Conservation (phyloP, 257 asterid species). For the Nemophila menziesii region DNA sequence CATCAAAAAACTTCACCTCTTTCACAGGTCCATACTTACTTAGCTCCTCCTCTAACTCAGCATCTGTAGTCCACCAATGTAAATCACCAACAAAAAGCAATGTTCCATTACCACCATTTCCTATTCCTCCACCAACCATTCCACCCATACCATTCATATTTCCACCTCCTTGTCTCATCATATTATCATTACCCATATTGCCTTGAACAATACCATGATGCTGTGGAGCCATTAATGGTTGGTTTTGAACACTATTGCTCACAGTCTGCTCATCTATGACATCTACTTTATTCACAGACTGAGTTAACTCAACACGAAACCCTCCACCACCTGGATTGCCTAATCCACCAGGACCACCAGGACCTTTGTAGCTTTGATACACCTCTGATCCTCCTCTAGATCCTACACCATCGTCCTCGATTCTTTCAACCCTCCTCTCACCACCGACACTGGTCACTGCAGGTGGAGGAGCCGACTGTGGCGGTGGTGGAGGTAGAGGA, state of each 20-base stretch:
- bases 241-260: conserved; percentile 14
- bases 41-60: conserved; percentile 4
- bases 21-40: conserved; percentile 5
- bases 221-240: conserved; percentile 13
- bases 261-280: conserved; percentile 21
- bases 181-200: conserved; percentile 1
- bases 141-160: conserved; percentile 14
- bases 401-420: conserved; percentile 1
- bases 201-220: conserved; percentile 14
- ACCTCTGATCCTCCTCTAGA: conserved; percentile 20
- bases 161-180: conserved; percentile 2
- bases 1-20: conserved; percentile 10
- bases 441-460: conserved; percentile 18
- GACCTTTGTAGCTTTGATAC: conserved; percentile 17
- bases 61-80: conserved; percentile 12
- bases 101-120: conserved; percentile 26
- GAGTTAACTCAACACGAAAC: conserved; percentile 29
- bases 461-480: conserved; percentile 16
- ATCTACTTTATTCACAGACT: conserved; percentile 14
- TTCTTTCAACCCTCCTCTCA: conserved; percentile 5
- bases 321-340: conserved; percentile 22
- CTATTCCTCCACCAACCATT: conserved; percentile 20
- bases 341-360: conserved; percentile 7
- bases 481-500: conserved; percentile 9
- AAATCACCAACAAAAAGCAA: conserved; percentile 6